Evolutionary conservation across 2,329 filamentous ascomycete genomes (phyloP).

Genomic region (Ophiocordyceps camponoti-saundersi): DNA sequence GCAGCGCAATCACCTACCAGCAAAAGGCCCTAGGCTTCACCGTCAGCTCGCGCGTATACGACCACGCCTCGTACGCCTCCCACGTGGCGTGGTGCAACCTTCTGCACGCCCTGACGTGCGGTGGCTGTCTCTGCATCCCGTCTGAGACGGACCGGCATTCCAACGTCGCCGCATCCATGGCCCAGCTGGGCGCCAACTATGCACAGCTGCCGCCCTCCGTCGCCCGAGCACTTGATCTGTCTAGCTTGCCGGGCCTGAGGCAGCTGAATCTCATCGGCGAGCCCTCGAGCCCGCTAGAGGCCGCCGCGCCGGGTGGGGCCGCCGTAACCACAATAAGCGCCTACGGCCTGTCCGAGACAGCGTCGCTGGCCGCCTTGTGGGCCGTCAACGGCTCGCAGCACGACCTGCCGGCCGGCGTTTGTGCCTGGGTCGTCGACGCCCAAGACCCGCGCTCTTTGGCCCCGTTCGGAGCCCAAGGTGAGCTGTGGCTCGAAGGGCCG

Average conservation of each 20-base stretch:
- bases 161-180: background rate
- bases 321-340: conserved; percentile 1
- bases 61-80: conserved; percentile 2
- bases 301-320: background rate
- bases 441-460: conserved; percentile 4
- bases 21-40: conserved; percentile 2
- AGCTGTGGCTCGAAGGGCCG: conserved; percentile 7
- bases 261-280: background rate
- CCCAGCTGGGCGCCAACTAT: background rate
- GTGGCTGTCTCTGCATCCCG: conserved; percentile 2
- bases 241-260: background rate
- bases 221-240: background rate
- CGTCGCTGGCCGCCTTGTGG: background rate
- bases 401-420: background rate
- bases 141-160: background rate
- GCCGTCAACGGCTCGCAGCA: background rate
- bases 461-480: conserved; percentile 5
- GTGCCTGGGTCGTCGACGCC: conserved; percentile 6
- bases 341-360: conserved; percentile 7
- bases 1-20: conserved; percentile 3
- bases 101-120: background rate
- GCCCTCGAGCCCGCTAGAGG: background rate
- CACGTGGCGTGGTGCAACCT: background rate
- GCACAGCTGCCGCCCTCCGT: background rate
- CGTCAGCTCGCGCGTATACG: conserved; percentile 2